phyloP scores from a whole-genome alignment of 495 filamentous ascomycete species.

The Friedmanniomyces simplex region DNA sequence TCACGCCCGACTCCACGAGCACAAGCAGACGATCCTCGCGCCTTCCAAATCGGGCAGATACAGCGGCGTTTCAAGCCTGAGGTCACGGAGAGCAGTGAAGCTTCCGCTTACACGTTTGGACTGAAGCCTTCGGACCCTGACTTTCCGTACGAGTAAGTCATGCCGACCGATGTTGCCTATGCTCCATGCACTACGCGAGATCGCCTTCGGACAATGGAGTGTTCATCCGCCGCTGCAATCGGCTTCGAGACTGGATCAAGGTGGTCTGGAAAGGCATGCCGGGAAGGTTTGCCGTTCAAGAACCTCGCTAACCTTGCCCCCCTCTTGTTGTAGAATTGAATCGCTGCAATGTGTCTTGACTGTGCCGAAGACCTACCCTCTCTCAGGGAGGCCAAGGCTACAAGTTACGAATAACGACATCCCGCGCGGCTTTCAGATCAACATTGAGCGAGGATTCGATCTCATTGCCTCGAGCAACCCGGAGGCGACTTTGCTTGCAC shows the following conservation, averaged over 20 bases:
- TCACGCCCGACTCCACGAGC: slow-evolving; percentile 54
- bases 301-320: no score
- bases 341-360: slow-evolving; percentile 58
- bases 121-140: slow-evolving; percentile 77
- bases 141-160: slow-evolving; percentile 56
- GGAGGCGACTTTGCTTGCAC: slow-evolving; percentile 51
- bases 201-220: no score
- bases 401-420: slow-evolving; percentile 67
- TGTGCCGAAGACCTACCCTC: slow-evolving; percentile 56
- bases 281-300: no score
- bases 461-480: slow-evolving; percentile 48
- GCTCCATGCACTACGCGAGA: no score
- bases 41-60: slow-evolving; percentile 69
- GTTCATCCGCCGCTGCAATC: no score
- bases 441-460: slow-evolving; percentile 71
- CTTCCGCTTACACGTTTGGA: slow-evolving; percentile 50
- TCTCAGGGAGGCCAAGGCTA: slow-evolving; percentile 40
- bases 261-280: no score
- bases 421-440: slow-evolving; percentile 66
- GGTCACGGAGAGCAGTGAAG: slow-evolving; percentile 43
- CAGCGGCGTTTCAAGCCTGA: slow-evolving; percentile 57
- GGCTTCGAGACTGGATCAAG: no score
- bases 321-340: slow-evolving; percentile 34
- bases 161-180: no score
- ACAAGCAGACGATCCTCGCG: slow-evolving; percentile 57